Evolutionary conservation across 2,329 filamentous ascomycete genomes (phyloP), one percentile per base, ranked within the genome.

Genomic region (Diaporthe aspalathi): DNA sequence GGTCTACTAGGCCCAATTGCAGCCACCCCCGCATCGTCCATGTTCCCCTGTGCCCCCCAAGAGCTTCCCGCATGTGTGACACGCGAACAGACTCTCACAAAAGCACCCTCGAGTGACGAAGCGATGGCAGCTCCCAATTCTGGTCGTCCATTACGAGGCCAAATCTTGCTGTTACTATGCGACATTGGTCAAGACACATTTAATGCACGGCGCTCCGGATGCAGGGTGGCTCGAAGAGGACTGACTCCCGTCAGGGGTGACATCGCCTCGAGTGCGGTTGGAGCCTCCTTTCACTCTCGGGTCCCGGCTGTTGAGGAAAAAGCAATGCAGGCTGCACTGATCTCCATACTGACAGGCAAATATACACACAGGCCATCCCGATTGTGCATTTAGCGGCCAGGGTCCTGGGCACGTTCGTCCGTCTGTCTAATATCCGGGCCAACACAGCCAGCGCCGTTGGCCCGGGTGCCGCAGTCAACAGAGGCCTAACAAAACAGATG

Each of bases 131-230:
- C 45, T n/a, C 50, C 22, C 29, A 20, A 50, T 6, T 65, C 27
- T 65, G 60, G 60, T 50, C 45, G 20, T 17, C n/a, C 29, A 65
- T 65, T 50, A 65, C 60, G 60, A 65, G 60, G 60, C 60, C 60
- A 45, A 38, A 50, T 65, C 60, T 65, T 50, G 43, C 2, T 65
- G 45, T 65, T 50, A 17, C 50, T 50, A 65, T 65, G 45, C 60
- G 60, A 65, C 60, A 12, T 20, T 9, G 43, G 5, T 38, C 60
- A 43, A 63, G 27, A 9, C 27, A 14, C 43, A n/a, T n/a, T n/a
- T 43, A 63, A 49, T 43, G 49, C 60, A 47, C 35, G 43, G 57
- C 40, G 43, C 11, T 27, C 43, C 35, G 27, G 60, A 29, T 7
- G 24, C 9, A 14, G 43, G n/a, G 17, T 38, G 27, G 43, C 60